Percentiles rank a stretch among this genome's conserved stretches.
phyloP scores from a whole-genome alignment of 495 filamentous ascomycete genomes.

The Aspergillus leporis region DNA sequence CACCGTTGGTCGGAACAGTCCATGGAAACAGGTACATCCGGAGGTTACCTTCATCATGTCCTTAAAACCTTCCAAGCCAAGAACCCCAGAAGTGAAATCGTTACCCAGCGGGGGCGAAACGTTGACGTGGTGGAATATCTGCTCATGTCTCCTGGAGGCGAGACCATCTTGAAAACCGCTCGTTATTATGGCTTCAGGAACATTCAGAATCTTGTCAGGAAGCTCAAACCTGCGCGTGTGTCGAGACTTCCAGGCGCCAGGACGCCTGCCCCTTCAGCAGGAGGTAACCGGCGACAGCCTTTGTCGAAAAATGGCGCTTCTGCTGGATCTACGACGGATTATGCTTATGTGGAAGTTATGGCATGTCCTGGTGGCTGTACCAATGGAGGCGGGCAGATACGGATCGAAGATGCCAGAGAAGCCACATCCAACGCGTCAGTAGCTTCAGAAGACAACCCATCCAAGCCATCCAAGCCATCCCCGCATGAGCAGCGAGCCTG shows the following conservation, averaged over 20 bases:
- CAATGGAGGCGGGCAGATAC: slow-evolving; percentile 94
- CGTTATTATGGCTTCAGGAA: slow-evolving; percentile 97
- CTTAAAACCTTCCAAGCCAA: slow-evolving; percentile 67
- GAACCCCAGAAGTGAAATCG: slow-evolving; percentile 66
- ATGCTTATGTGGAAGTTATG: slow-evolving; percentile 96
- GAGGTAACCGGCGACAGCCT: slow-evolving; percentile 44
- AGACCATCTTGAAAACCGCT: slow-evolving; percentile 73
- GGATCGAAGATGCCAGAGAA: slow-evolving; percentile 69
- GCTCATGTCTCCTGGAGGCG: slow-evolving; percentile 53
- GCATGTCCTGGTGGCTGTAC: slow-evolving; percentile 97
- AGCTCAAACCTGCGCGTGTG: slow-evolving; percentile 74
- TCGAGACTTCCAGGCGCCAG: slow-evolving; percentile 77
- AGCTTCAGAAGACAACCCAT: slow-evolving; percentile 18
- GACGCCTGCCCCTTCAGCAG: slow-evolving; percentile 28
- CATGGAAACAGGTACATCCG: slow-evolving; percentile 68
- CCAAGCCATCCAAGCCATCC: slow-evolving; percentile 58
- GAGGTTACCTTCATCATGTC: slow-evolving; percentile 84
- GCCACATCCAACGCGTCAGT: slow-evolving; percentile 12
- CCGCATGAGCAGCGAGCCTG: slow-evolving; percentile 80
- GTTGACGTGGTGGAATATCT: slow-evolving; percentile 85
- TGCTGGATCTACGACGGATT: slow-evolving; percentile 55
- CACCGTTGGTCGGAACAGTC: slow-evolving; percentile 27
- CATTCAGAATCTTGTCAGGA: slow-evolving; percentile 93
- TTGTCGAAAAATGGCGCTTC: slow-evolving; percentile 33
- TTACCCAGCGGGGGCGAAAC: slow-evolving; percentile 76